These are phyloP conservation scores for Suhomyces xylopsoci DNA, from an alignment of 805 yeast genomes.

Conservation along the genomic window DNA sequence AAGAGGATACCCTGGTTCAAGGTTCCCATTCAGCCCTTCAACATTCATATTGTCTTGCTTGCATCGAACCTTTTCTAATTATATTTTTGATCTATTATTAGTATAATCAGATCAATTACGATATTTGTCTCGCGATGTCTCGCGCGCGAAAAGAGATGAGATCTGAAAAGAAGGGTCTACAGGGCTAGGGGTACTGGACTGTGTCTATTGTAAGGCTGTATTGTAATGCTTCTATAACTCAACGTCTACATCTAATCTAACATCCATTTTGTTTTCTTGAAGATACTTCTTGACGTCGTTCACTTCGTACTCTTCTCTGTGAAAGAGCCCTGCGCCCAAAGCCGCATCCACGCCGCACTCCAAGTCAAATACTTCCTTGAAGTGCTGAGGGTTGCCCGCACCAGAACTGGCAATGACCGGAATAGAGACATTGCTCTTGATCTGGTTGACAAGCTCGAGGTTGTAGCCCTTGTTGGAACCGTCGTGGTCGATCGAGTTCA, in stretches of 20 bases:
- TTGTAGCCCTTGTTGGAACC: slow-evolving; percentile 96
- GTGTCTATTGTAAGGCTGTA: no score
- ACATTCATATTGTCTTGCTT: background rate
- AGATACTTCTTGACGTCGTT: slow-evolving; percentile 74
- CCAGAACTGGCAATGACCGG: slow-evolving; percentile 99
- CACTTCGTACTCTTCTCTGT: slow-evolving; percentile 89
- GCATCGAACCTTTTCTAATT: no score
- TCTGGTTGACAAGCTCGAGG: slow-evolving; percentile 74
- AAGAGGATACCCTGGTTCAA: background rate
- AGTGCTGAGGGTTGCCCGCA: slow-evolving; percentile 92
- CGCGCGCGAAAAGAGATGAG: background rate
- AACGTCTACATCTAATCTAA: slow-evolving; percentile 56
- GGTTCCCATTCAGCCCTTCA: slow-evolving; percentile 1
- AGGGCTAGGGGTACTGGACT: no score
- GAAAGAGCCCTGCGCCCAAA: slow-evolving; percentile 98
- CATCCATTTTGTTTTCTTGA: slow-evolving; percentile 51
- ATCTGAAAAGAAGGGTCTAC: background rate
- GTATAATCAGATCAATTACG: background rate
- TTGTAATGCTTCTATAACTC: slow-evolving; percentile 14
- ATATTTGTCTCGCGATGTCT: background rate
- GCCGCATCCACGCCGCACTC: slow-evolving; percentile 92
- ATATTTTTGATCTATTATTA: no score
- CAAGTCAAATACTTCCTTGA: slow-evolving; percentile 74
- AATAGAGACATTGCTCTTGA: slow-evolving; percentile 70
- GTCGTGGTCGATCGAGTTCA: slow-evolving; percentile 95